Evolutionary conservation across 2,329 filamentous ascomycete species (phyloP).

Genomic region (Microdochium bolleyi): DNA sequence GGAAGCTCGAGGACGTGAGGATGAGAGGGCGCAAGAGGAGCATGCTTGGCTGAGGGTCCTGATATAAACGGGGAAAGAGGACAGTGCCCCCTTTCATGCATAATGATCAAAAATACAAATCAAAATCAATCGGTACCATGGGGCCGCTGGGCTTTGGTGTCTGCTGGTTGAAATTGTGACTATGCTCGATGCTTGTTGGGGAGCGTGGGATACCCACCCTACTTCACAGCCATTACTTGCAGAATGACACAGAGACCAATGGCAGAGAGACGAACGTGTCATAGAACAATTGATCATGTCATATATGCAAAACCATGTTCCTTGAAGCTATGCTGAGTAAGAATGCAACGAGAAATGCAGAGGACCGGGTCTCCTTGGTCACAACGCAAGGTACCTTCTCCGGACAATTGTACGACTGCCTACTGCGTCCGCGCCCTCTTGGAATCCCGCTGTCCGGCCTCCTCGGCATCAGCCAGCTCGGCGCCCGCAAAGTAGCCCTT

Average conservation of each 20-base stretch:
- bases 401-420: background rate
- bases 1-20: slow-evolving; percentile 82
- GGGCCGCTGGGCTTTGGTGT: too few relatives aligned
- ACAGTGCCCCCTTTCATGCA: too few relatives aligned
- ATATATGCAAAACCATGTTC: slow-evolving; percentile 1
- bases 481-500: slow-evolving; percentile 95
- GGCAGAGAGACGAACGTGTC: too few relatives aligned
- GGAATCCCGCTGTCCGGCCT: background rate
- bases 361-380: too few relatives aligned
- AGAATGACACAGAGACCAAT: too few relatives aligned
- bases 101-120: background rate
- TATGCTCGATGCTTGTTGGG: too few relatives aligned
- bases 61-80: background rate
- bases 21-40: slow-evolving; percentile 93
- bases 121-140: too few relatives aligned
- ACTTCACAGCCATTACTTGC: too few relatives aligned
- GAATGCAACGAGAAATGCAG: background rate
- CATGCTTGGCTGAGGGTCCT: slow-evolving; percentile 73
- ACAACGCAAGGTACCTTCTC: slow-evolving; percentile 1
- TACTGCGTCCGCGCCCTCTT: slow-evolving; percentile 7
- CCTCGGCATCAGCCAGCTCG: slow-evolving; percentile 43
- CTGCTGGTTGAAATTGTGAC: too few relatives aligned
- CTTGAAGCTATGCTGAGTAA: background rate
- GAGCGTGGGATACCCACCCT: too few relatives aligned
- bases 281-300: background rate